Evolutionary conservation across 139 green algal genomes (phyloP), one percentile per base, ranked within the genome.

Genomic region (Chlamydomonas sp.): DNA sequence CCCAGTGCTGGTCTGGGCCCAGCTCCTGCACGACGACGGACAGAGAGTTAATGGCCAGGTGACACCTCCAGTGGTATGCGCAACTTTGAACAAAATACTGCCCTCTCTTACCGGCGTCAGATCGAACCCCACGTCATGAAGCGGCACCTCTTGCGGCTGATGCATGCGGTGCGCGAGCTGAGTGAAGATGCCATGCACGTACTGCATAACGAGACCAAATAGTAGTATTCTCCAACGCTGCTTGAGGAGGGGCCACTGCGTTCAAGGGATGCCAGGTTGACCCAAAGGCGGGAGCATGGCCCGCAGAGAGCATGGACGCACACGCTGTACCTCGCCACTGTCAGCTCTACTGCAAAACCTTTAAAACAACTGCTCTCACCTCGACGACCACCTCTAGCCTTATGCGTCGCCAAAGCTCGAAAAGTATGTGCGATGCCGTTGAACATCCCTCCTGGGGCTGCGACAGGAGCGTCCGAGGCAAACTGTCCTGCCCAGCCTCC

Each of bases 111-210:
- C 96, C 84, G 94, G 95, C 6, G 96, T 91, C 15, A 95, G 75
- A 9, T 92, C 85, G 83, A 98, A 98, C 8, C 96, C 96, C 0
- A 97, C 8, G 87, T 98, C 96, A 63, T 93, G 91, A 62, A 98
- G 88, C 3, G 95, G 95, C 69, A 95, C 57, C n/a, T 90, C 72
- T 83, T 92, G 86, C 0, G 96, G 95, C 63, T 93, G 75, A 61
- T 98, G 96, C 91, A 97, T 95, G 20, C 95, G 85, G 75, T 97
- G 94, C 10, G 95, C 96, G 63, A 98, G 92, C 94, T 97, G 96
- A 4, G 95, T 97, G 85, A 95, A 95, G n/a, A 98, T 96, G 67
- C 94, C 96, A 86, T 98, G 96, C n/a, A 97, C 91, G 66, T 98
- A 98, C 82, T 98, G 96, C 90, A 98, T 97, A 10, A 94, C 63